Conservation (phyloP, 345 rosid genomes). For the Bruguiera sexangula region DNA sequence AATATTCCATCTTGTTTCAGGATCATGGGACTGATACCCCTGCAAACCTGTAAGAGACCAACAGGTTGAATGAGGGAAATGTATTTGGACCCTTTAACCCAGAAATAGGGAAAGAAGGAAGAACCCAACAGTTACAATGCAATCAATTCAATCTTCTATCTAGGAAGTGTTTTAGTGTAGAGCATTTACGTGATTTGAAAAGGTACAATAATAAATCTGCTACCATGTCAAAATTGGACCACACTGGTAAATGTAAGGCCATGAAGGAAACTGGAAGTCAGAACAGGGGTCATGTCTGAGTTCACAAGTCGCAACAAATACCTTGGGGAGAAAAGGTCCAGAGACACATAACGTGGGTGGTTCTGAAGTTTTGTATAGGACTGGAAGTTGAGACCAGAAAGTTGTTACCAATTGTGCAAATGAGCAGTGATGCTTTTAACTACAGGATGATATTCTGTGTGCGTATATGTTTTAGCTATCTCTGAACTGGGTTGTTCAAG, state of each 20-base stretch:
- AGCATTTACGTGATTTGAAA: constrained; percentile 20
- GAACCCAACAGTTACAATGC: background rate
- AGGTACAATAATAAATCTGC: constrained; percentile 5
- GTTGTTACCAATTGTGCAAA: constrained; percentile 68
- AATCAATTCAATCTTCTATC: constrained; percentile 1
- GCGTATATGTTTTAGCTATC: constrained; percentile 65
- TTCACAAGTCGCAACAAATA: background rate
- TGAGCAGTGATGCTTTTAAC: constrained; percentile 70
- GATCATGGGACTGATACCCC: background rate
- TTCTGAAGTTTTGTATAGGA: background rate
- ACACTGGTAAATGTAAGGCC: constrained; percentile 12
- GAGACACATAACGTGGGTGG: background rate
- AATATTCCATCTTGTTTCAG: background rate
- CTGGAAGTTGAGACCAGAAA: background rate
- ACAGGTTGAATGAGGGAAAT: background rate
- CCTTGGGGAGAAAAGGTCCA: background rate
- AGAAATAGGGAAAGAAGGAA: background rate
- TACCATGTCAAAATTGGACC: constrained; percentile 42
- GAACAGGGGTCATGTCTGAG: background rate
- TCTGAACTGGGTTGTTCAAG: constrained; percentile 80
- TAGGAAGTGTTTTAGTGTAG: constrained; percentile 9
- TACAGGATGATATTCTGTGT: constrained; percentile 80
- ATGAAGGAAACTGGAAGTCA: background rate
- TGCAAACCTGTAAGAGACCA: background rate
- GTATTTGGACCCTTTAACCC: constrained; percentile 9